Evolutionary conservation across 176 grass and related monocot genomes (phyloP), one percentile per base, ranked within the genome.

Genomic region (Oryza coarctata): DNA sequence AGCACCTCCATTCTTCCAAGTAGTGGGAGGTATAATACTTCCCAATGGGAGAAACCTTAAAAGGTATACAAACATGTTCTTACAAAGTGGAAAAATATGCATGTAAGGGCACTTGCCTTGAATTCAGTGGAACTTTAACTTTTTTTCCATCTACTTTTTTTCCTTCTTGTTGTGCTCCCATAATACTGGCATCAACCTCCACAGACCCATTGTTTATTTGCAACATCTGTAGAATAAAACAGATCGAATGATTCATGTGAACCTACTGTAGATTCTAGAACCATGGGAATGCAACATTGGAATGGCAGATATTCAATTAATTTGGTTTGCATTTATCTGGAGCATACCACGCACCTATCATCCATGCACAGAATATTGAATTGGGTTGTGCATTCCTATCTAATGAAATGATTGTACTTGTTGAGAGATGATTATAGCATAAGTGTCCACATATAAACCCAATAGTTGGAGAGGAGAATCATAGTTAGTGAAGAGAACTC

Each of bases 71-170:
- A 0, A 39, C 36, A 40, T 70, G 10, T 39, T 35, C 6, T 64
- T 15, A 8, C 62, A 31, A 14, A 80, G 41, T 58, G 20, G 79
- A 60, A 73, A 73, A 41, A 88, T 60, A 60, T 60, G 9, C 8
- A 60, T 60, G 39, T 36, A 66, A 79, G 73, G 69, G 41, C 35
- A 70, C 34, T 62, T 79, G 85, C 95, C 95, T 98, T 12, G 90
- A 98, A 91, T 98, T 98, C 35, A 94, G 74, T 81, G 95, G 95
- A 93, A 98, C 79, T 71, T 98, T 98, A 28, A 92, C 82, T 79
- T 89, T 98, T 87, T 93, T 98, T 3, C 88, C 83, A 76, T 98
- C n/a, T n/a, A 39, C 92, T 86, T 88, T 94, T 87, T 92, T 98
- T 9, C 88, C 83, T 73, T 98, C 92, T 88, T 98, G 88, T 67